Conservation (phyloP, 805 yeast genomes). For the Kodamaea laetipori region DNA sequence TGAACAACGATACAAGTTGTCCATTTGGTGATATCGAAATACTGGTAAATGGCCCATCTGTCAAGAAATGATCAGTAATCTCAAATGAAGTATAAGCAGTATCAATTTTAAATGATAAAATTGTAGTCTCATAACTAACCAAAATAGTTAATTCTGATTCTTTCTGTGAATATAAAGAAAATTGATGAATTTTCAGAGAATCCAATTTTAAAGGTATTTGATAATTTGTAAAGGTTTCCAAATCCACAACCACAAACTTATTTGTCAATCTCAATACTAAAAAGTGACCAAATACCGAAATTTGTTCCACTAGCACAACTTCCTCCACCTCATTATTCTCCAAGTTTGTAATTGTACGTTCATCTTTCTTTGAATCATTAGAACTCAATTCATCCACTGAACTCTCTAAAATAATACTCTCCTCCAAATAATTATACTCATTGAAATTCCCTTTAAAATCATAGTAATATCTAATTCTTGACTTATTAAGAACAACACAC, state of each 20-base stretch:
- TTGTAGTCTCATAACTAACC: slow-evolving; percentile 30
- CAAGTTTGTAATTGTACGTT: slow-evolving; percentile 31
- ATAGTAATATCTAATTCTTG: slow-evolving; percentile 56
- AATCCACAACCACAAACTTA: slow-evolving; percentile 35
- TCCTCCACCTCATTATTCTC: slow-evolving; percentile 35
- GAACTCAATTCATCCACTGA: slow-evolving; percentile 2
- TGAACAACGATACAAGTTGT: slow-evolving; percentile 53
- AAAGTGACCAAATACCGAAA: slow-evolving; percentile 41
- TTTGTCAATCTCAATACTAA: slow-evolving; percentile 46
- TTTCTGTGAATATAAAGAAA: slow-evolving; percentile 17
- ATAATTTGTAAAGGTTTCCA: slow-evolving; percentile 42
- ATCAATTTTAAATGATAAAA: slow-evolving; percentile 29
- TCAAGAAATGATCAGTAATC: slow-evolving; percentile 38
- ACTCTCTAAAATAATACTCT: slow-evolving; percentile 20
- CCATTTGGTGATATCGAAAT: slow-evolving; percentile 55
- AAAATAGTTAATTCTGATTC: slow-evolving; percentile 23
- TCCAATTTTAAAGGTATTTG: slow-evolving; percentile 33
- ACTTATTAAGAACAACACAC: slow-evolving; percentile 54
- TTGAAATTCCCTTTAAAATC: slow-evolving; percentile 70
- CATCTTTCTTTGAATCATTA: slow-evolving; percentile 18
- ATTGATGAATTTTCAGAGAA: slow-evolving; percentile 24
- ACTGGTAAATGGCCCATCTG: slow-evolving; percentile 51
- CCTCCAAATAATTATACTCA: slow-evolving; percentile 37
- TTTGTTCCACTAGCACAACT: slow-evolving; percentile 26
- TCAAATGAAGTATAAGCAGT: slow-evolving; percentile 25